These are phyloP conservation scores for Neurospora sp. DNA, from an alignment of 2,329 filamentous ascomycete species.

Conservation along the genomic window DNA sequence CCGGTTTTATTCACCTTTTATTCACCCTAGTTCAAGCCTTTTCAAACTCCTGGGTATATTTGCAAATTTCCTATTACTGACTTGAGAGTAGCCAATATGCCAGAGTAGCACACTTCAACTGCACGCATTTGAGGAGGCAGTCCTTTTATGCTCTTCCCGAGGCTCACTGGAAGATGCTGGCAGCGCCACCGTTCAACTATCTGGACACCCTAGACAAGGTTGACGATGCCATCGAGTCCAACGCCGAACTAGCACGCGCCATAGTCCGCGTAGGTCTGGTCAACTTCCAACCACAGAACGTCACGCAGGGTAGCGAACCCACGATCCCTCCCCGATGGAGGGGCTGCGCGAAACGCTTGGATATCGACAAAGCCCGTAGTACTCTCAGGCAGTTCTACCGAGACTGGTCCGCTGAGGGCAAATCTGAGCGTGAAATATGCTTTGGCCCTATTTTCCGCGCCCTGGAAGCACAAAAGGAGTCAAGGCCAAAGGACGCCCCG, in stretches of 20 bases:
- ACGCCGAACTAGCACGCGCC: constrained; percentile 70
- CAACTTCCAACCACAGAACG: constrained; percentile 47
- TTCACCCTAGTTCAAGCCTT: background rate
- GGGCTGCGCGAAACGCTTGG: constrained; percentile 58
- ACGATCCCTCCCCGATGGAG: constrained; percentile 55
- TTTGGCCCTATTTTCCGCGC: constrained; percentile 64
- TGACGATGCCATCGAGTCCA: constrained; percentile 81
- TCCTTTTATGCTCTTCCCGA: constrained; percentile 87
- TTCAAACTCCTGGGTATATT: background rate
- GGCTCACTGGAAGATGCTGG: constrained; percentile 73
- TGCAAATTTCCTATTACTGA: constrained; percentile 3
- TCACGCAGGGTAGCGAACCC: constrained; percentile 28
- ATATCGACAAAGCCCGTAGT: constrained; percentile 85
- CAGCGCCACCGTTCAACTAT: constrained; percentile 71
- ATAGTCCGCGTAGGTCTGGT: constrained; percentile 63
- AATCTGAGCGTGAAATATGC: constrained; percentile 62
- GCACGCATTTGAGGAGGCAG: constrained; percentile 81
- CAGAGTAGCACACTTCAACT: constrained; percentile 76
- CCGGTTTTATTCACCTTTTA: background rate
- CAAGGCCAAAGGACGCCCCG: constrained; percentile 14
- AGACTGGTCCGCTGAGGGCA: constrained; percentile 81
- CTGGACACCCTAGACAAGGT: constrained; percentile 68
- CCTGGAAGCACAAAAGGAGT: constrained; percentile 36
- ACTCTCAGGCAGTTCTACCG: constrained; percentile 90
- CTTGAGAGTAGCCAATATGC: constrained; percentile 61